Evolutionary conservation across 1,284 basidiomycete genomes (phyloP).

Genomic region (Fistulina hepatica): DNA sequence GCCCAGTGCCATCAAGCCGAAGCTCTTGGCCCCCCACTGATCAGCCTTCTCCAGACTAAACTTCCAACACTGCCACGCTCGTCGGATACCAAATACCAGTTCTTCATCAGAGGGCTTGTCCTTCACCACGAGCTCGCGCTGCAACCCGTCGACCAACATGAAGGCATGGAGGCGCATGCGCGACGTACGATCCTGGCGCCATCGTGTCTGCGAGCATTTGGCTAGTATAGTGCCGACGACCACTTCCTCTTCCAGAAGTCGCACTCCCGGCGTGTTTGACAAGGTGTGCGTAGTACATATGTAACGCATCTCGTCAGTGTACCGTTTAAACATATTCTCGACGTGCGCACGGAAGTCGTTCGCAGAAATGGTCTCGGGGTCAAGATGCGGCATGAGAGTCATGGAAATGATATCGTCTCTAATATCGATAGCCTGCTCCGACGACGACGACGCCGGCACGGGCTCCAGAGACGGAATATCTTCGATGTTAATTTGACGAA

Average conservation of each 20-base stretch:
- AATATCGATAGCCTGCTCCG: constrained; percentile 10
- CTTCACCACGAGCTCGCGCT: constrained; percentile 31
- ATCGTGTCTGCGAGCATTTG: constrained; percentile 47
- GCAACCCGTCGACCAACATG: constrained; percentile 44
- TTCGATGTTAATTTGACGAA: constrained; percentile 45
- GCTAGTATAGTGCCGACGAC: constrained; percentile 64
- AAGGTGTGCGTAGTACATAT: constrained; percentile 61
- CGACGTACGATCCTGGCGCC: constrained; percentile 47
- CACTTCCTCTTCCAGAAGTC: constrained; percentile 60
- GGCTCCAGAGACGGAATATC: constrained; percentile 24
- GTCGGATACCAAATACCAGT: constrained; percentile 33
- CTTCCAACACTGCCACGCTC: constrained; percentile 56
- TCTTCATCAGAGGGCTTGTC: constrained; percentile 20
- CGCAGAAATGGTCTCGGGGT: constrained; percentile 26
- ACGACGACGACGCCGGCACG: constrained; percentile 9
- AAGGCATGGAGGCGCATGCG: constrained; percentile 50
- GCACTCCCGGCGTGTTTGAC: constrained; percentile 41
- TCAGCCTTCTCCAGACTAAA: constrained; percentile 34
- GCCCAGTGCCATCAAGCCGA: constrained; percentile 52
- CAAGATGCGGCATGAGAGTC: constrained; percentile 30
- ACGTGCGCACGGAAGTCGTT: constrained; percentile 24
- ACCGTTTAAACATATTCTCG: constrained; percentile 35
- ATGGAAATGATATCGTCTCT: constrained; percentile 39
- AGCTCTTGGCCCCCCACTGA: constrained; percentile 53
- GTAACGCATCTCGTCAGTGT: constrained; percentile 54